Evolutionary conservation across 2,329 filamentous ascomycete species (phyloP).

Genomic region (Anthostomella pinea): DNA sequence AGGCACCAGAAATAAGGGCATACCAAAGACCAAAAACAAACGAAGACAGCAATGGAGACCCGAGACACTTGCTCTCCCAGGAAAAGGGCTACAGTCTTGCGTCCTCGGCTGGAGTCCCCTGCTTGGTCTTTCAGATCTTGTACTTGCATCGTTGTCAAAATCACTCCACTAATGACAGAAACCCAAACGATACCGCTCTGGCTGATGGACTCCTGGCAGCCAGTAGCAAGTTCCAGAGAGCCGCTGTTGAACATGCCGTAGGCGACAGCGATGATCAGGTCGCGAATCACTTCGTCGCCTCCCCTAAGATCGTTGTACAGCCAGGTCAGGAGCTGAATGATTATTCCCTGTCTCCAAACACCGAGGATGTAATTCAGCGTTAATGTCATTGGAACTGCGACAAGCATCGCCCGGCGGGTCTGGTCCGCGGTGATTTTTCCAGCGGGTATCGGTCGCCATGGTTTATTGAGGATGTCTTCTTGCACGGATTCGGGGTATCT

Average conservation of each 20-base stretch:
- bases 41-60: slow-evolving; percentile 15
- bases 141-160: slow-evolving; percentile 27
- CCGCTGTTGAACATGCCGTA: slow-evolving; percentile 25
- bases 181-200: slow-evolving; percentile 19
- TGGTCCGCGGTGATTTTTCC: slow-evolving; percentile 21
- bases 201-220: slow-evolving; percentile 13
- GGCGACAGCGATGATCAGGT: slow-evolving; percentile 21
- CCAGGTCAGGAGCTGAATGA: slow-evolving; percentile 22
- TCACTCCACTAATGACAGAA: slow-evolving; percentile 20
- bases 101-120: slow-evolving; percentile 22
- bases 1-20: slow-evolving; percentile 16
- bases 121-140: slow-evolving; percentile 26
- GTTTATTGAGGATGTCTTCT: slow-evolving; percentile 33
- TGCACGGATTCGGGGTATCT: slow-evolving; percentile 24
- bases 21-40: slow-evolving; percentile 17
- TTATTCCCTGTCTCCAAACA: slow-evolving; percentile 19
- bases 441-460: slow-evolving; percentile 29
- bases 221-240: slow-evolving; percentile 21
- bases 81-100: slow-evolving; percentile 22
- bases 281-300: slow-evolving; percentile 21
- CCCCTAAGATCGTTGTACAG: slow-evolving; percentile 28
- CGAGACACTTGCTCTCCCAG: slow-evolving; percentile 21
- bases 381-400: slow-evolving; percentile 19
- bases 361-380: slow-evolving; percentile 20
- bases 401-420: slow-evolving; percentile 24